A percentile compares a stretch with the other conserved stretches of the same genome.
phyloP scores from a whole-genome alignment of 257 asterid genomes.

The Agastache rugosa region DNA sequence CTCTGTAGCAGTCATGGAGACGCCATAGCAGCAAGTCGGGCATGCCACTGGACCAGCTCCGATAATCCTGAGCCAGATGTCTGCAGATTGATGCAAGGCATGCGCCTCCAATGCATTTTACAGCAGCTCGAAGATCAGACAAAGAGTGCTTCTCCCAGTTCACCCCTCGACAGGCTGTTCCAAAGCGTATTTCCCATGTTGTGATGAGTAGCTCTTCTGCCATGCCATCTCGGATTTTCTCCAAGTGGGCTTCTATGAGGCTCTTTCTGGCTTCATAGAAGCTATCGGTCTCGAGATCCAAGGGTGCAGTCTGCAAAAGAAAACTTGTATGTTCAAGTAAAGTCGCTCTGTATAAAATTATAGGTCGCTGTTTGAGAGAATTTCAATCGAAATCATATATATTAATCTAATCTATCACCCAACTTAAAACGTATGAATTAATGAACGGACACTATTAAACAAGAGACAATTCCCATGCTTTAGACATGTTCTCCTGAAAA shows the following conservation, averaged over 20 bases:
- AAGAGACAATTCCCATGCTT: too few relatives aligned
- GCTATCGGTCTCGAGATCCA: slow-evolving; percentile 85
- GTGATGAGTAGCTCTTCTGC: slow-evolving; percentile 84
- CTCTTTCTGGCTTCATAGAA: slow-evolving; percentile 72
- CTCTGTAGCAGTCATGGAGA: slow-evolving; percentile 65
- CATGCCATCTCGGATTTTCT: slow-evolving; percentile 71
- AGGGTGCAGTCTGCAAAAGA: slow-evolving; percentile 79
- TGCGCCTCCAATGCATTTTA: slow-evolving; percentile 80
- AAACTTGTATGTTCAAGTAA: not conserved
- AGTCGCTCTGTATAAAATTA: not conserved
- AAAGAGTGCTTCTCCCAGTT: slow-evolving; percentile 85
- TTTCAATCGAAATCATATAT: too few relatives aligned
- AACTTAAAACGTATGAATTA: too few relatives aligned
- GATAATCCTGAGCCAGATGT: slow-evolving; percentile 87
- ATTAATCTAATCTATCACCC: too few relatives aligned
- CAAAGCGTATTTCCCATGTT: slow-evolving; percentile 69
- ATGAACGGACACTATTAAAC: too few relatives aligned
- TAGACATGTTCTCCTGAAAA: too few relatives aligned
- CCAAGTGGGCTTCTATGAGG: slow-evolving; percentile 66
- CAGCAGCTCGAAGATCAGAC: slow-evolving; percentile 73
- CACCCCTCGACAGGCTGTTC: slow-evolving; percentile 87
- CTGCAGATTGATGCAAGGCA: slow-evolving; percentile 79
- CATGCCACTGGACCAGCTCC: slow-evolving; percentile 99
- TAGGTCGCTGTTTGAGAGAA: not conserved
- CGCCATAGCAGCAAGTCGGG: slow-evolving; percentile 96